Evolutionary conservation across 345 rosid species (phyloP).

Genomic region (Sisymbrium altissimum): DNA sequence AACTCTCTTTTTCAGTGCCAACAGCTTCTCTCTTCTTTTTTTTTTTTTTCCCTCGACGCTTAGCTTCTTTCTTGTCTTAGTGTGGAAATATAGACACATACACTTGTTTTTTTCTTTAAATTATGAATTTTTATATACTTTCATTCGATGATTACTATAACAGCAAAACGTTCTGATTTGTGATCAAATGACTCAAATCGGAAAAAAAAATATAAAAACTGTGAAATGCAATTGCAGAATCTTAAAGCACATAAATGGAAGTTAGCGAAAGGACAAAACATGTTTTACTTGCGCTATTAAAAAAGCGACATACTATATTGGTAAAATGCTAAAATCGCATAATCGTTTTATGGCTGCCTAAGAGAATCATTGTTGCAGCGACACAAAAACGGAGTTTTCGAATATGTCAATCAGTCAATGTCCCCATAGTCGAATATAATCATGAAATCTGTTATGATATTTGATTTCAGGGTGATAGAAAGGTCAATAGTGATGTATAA

Average conservation of each 20-base stretch:
- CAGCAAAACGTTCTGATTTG: background rate
- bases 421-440: background rate
- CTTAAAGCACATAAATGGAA: background rate
- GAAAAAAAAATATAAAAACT: background rate
- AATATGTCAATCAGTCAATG: background rate
- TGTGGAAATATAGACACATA: conserved; percentile 11
- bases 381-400: background rate
- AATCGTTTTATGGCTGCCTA: background rate
- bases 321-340: background rate
- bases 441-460: background rate
- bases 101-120: background rate
- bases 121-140: background rate
- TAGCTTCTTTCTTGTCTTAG: background rate
- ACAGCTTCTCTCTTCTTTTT: background rate
- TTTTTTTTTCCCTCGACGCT: too few species aligned
- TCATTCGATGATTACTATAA: conserved; percentile 13
- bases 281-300: background rate
- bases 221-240: background rate
- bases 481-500: background rate
- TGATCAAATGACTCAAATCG: background rate
- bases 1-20: conserved; percentile 11
- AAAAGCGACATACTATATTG: background rate
- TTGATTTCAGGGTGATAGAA: background rate
- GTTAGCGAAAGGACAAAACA: too few species aligned
- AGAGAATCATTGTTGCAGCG: background rate